Percentiles rank a stretch among this genome's conserved stretches.
Evolutionary conservation across 2,329 filamentous ascomycete genomes (phyloP).

Genomic region (Talaromyces sp.): DNA sequence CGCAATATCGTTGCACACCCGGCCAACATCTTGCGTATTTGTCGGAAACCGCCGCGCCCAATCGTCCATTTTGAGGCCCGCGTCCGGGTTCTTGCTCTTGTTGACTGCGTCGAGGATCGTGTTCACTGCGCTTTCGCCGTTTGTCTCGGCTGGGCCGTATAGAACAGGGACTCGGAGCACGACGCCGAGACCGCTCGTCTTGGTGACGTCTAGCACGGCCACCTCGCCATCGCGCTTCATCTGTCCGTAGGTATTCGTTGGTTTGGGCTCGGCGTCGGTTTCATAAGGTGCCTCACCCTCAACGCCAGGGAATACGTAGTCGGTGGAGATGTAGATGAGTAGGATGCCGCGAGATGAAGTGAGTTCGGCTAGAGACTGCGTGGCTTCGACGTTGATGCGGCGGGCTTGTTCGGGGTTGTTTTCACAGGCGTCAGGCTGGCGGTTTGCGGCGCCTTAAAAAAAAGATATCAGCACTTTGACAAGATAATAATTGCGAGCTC

Average conservation of each 20-base stretch:
- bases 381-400: constrained; percentile 68
- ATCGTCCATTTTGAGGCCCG: constrained; percentile 72
- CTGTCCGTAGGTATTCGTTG: constrained; percentile 74
- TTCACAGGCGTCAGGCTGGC: constrained; percentile 81
- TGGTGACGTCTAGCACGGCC: constrained; percentile 60
- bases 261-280: constrained; percentile 54
- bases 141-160: constrained; percentile 69
- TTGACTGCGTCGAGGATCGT: constrained; percentile 69
- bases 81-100: constrained; percentile 57
- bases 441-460: constrained; percentile 66
- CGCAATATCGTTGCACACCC: constrained; percentile 70
- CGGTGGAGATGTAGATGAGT: constrained; percentile 62
- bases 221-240: constrained; percentile 66
- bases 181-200: constrained; percentile 52
- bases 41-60: constrained; percentile 82
- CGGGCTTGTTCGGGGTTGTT: constrained; percentile 69
- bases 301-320: constrained; percentile 71
- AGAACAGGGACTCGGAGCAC: constrained; percentile 77
- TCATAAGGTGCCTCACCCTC: constrained; percentile 84
- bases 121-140: constrained; percentile 76
- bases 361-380: constrained; percentile 59
- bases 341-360: constrained; percentile 50
- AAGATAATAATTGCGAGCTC: neutral
- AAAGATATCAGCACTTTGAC: neutral
- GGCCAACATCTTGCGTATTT: constrained; percentile 78